A percentile compares a stretch with the other conserved stretches of the same genome.
Evolutionary conservation across 1,284 basidiomycete species (phyloP).

Genomic region (Ganoderma sinense): DNA sequence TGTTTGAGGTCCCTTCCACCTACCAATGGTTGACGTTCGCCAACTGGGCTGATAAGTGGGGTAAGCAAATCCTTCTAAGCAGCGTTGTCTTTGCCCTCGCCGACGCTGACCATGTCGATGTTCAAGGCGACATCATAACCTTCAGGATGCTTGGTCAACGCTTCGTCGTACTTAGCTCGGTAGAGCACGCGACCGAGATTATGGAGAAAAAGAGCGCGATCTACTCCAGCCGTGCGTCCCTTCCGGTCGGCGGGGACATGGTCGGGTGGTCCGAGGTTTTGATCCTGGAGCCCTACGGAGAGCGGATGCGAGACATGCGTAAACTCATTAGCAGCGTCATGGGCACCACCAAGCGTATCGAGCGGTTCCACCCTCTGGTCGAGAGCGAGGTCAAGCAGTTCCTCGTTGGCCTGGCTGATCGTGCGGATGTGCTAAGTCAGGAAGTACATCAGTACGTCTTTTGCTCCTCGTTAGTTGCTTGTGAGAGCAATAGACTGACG

Average conservation of each 20-base stretch:
- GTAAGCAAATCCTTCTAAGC: conserved; percentile 13
- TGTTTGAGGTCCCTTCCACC: conserved; percentile 28
- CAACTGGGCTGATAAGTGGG: conserved; percentile 54
- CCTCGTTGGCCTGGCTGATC: conserved; percentile 29
- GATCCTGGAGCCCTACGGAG: conserved; percentile 67
- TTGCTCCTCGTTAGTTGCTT: neutral
- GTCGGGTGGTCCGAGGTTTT: conserved; percentile 73
- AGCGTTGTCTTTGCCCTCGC: neutral
- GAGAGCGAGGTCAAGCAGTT: conserved; percentile 36
- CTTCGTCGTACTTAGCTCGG: conserved; percentile 65
- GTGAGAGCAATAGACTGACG: neutral
- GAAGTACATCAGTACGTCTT: conserved; percentile 31
- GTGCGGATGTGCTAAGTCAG: conserved; percentile 29
- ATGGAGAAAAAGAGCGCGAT: conserved; percentile 72
- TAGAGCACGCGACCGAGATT: conserved; percentile 60
- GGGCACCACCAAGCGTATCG: conserved; percentile 35
- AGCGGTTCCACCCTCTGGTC: conserved; percentile 34
- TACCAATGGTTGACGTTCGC: conserved; percentile 62
- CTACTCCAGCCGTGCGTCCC: conserved; percentile 72
- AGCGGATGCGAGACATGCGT: conserved; percentile 67
- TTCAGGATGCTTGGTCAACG: conserved; percentile 66
- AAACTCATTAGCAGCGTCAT: conserved; percentile 43
- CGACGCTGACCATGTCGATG: neutral
- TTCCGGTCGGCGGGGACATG: conserved; percentile 52
- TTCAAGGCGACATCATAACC: conserved; percentile 65